These are phyloP conservation scores for Acanthamoeba sp. DNA, from an alignment of 208 protist species.

Conservation along the genomic window DNA sequence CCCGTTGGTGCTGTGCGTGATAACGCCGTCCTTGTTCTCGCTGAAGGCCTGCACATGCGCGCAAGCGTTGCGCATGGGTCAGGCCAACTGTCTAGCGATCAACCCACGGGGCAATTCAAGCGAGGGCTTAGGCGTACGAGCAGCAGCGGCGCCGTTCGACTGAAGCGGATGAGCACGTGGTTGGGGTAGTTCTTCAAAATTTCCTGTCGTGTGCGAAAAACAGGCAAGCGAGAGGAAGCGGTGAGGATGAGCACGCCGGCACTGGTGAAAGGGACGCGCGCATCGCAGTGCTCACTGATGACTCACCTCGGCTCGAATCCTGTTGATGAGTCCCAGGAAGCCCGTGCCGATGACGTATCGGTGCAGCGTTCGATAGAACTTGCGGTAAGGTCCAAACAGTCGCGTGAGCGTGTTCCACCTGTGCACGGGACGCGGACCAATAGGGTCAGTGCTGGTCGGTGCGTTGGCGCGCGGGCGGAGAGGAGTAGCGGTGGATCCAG, in stretches of 20 bases:
- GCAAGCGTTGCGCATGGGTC: not conserved
- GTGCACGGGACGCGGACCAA: not conserved
- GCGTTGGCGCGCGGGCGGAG: not conserved
- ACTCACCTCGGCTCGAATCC: slow-evolving; percentile 31
- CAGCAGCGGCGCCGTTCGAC: not conserved
- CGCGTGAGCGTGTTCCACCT: slow-evolving; percentile 56
- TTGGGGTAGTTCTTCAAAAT: slow-evolving; percentile 53
- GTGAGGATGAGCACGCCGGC: too few relatives aligned
- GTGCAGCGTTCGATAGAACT: slow-evolving; percentile 19
- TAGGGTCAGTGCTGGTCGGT: not conserved
- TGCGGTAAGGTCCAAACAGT: slow-evolving; percentile 31
- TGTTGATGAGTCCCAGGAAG: slow-evolving; percentile 62
- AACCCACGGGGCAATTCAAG: not conserved
- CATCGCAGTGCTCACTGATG: not conserved
- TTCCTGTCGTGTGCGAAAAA: not conserved
- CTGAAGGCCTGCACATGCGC: slow-evolving; percentile 1
- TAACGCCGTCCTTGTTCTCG: slow-evolving; percentile 34
- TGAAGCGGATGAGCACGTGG: slow-evolving; percentile 50
- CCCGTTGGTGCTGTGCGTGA: slow-evolving; percentile 35
- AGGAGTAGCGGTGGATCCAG: too few relatives aligned
- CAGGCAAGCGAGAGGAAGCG: not conserved
- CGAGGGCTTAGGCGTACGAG: not conserved
- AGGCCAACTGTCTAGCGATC: not conserved
- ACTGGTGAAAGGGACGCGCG: not conserved
- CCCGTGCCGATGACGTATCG: slow-evolving; percentile 44